phyloP scores from a whole-genome alignment of 75 land plant species.

The Cryptomeria japonica region DNA sequence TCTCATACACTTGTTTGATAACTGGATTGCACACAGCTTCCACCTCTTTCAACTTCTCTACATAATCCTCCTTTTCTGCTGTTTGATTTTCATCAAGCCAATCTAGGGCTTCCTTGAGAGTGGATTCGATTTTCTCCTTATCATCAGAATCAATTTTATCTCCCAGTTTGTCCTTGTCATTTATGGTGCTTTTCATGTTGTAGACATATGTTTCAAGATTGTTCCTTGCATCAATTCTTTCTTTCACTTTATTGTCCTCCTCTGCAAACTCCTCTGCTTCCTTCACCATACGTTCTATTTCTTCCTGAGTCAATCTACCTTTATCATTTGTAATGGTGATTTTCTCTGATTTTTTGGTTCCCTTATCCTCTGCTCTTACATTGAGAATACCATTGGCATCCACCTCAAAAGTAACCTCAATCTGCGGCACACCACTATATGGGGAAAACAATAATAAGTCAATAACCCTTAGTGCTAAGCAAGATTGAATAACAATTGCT shows the following conservation, averaged over 20 bases:
- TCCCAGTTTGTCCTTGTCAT: conserved; percentile 57
- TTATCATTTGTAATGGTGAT: conserved; percentile 75
- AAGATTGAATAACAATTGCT: not conserved
- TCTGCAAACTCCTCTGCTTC: conserved; percentile 78
- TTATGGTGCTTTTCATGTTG: conserved; percentile 67
- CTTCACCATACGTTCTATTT: conserved; percentile 57
- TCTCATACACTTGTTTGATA: conserved; percentile 48
- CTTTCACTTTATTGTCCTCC: conserved; percentile 69
- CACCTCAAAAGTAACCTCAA: conserved; percentile 64
- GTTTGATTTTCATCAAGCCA: conserved; percentile 63
- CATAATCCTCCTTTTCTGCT: conserved; percentile 64
- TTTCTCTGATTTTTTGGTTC: conserved; percentile 56
- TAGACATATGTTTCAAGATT: conserved; percentile 62
- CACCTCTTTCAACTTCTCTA: conserved; percentile 60
- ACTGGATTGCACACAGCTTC: conserved; percentile 45
- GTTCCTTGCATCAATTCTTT: conserved; percentile 58
- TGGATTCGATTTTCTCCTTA: conserved; percentile 67
- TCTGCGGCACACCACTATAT: conserved; percentile 60
- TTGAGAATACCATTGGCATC: conserved; percentile 72
- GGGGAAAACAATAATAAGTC: not conserved
- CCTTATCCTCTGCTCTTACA: conserved; percentile 69
- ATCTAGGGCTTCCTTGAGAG: conserved; percentile 58
- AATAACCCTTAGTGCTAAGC: not conserved
- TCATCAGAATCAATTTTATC: conserved; percentile 63
- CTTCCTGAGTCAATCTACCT: conserved; percentile 59